Percentiles rank a stretch among this genome's conserved stretches.
Evolutionary conservation across 768 basidiomycete species (phyloP).

Genomic region (Saitozyma podzolica): DNA sequence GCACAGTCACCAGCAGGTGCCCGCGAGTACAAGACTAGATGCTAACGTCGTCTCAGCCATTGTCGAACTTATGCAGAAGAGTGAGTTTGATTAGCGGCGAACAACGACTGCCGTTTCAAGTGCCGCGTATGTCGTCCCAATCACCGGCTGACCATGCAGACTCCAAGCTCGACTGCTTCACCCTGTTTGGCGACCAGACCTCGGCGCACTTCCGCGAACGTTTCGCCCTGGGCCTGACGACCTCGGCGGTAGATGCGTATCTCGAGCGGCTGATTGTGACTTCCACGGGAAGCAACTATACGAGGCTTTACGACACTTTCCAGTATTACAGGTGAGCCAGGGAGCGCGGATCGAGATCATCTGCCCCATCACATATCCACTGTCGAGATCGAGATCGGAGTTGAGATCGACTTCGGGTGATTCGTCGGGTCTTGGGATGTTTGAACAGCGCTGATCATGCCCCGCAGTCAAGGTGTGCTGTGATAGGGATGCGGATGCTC

Average conservation of each 20-base stretch:
- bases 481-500: no score
- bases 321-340: slow-evolving; percentile 47
- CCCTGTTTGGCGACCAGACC: slow-evolving; percentile 85
- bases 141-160: slow-evolving; percentile 57
- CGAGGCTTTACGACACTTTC: slow-evolving; percentile 85
- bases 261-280: slow-evolving; percentile 86
- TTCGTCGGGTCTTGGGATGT: no score
- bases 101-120: neutral
- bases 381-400: no score
- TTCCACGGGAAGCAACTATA: slow-evolving; percentile 91
- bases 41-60: slow-evolving; percentile 58
- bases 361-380: neutral
- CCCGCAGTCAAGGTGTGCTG: no score
- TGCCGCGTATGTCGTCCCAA: neutral
- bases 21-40: no score
- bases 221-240: slow-evolving; percentile 87
- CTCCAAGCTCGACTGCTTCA: slow-evolving; percentile 86
- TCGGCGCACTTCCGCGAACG: slow-evolving; percentile 83
- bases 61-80: slow-evolving; percentile 98
- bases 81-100: slow-evolving; percentile 53
- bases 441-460: no score
- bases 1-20: no score
- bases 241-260: slow-evolving; percentile 75
- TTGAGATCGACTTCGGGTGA: no score
- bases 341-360: neutral